A percentile compares a stretch with the other conserved stretches of the same genome.
Evolutionary conservation across 768 basidiomycete genomes (phyloP).

Genomic region (Myochromella boudieri): DNA sequence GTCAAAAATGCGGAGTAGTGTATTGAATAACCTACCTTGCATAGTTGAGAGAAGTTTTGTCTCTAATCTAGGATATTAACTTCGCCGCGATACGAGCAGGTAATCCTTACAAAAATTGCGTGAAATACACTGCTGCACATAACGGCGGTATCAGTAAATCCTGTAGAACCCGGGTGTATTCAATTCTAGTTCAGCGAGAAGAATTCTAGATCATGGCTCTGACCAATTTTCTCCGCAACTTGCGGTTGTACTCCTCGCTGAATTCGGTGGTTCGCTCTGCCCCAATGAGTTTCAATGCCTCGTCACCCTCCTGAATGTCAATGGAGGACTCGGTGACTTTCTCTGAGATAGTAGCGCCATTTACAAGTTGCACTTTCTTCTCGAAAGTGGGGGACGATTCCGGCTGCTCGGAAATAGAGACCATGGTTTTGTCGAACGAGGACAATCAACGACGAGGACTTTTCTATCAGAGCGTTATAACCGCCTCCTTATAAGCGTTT

Average conservation of each 20-base stretch:
- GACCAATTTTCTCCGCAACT: constrained; percentile 60
- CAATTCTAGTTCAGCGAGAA: neutral
- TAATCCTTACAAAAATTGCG: constrained; percentile 55
- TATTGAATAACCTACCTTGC: constrained; percentile 43
- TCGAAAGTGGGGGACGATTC: neutral
- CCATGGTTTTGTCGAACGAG: neutral
- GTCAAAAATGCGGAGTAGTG: neutral
- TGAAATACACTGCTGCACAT: constrained; percentile 67
- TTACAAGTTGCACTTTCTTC: neutral
- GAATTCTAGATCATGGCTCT: constrained; percentile 12
- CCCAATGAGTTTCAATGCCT: constrained; percentile 62
- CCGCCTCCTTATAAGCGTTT: neutral
- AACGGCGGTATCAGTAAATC: constrained; percentile 54
- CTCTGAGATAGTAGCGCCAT: constrained; percentile 20
- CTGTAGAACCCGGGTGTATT: constrained; percentile 22
- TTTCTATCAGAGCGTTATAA: neutral
- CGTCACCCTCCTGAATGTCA: constrained; percentile 49
- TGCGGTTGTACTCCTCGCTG: constrained; percentile 59
- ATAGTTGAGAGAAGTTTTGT: constrained; percentile 71
- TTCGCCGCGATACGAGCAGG: neutral
- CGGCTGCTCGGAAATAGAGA: neutral
- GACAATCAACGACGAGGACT: neutral
- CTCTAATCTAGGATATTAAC: constrained; percentile 32
- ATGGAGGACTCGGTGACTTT: constrained; percentile 28
- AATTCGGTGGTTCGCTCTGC: constrained; percentile 48